Conservation (phyloP, 768 basidiomycete species). For the Trametes cubensis region DNA sequence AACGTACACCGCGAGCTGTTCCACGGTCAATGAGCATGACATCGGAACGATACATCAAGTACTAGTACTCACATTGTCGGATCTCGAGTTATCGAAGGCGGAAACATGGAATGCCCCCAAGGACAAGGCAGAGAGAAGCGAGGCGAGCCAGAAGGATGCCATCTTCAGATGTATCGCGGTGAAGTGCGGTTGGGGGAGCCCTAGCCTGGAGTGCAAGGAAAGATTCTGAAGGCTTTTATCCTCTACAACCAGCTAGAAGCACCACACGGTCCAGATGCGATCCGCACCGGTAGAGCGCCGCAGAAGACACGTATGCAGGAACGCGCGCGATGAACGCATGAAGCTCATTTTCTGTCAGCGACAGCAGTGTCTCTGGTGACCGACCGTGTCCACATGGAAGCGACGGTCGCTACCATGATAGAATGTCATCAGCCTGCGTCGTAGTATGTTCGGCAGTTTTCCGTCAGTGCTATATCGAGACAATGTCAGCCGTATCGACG, state of each 20-base stretch:
- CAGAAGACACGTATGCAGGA: conserved; percentile 12
- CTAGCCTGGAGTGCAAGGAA: neutral
- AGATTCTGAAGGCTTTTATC: conserved; percentile 13
- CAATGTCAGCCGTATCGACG: conserved; percentile 10
- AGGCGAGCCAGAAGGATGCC: conserved; percentile 19
- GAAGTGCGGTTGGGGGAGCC: conserved; percentile 7
- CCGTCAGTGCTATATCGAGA: conserved; percentile 14
- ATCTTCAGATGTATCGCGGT: conserved; percentile 11
- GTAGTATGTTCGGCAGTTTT: conserved; percentile 16
- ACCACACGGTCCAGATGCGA: conserved; percentile 5
- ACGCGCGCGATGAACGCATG: conserved; percentile 17
- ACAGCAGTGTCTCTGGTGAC: neutral
- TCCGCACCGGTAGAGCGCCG: conserved; percentile 5
- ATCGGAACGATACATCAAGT: neutral
- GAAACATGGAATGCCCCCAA: conserved; percentile 13
- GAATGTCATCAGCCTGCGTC: conserved; percentile 1
- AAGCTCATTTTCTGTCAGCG: neutral
- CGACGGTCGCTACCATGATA: conserved; percentile 1
- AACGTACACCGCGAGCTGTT: conserved; percentile 36
- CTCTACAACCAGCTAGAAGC: conserved; percentile 4
- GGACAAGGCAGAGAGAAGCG: conserved; percentile 16
- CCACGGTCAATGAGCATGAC: neutral
- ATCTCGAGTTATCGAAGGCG: conserved; percentile 24
- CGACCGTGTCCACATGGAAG: conserved; percentile 5
- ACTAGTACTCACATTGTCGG: conserved; percentile 24